A percentile compares a stretch with the other conserved stretches of the same genome.
Evolutionary conservation across 2,329 filamentous ascomycete species (phyloP).

Genomic region (Phaeosphaeriaceae sp.): DNA sequence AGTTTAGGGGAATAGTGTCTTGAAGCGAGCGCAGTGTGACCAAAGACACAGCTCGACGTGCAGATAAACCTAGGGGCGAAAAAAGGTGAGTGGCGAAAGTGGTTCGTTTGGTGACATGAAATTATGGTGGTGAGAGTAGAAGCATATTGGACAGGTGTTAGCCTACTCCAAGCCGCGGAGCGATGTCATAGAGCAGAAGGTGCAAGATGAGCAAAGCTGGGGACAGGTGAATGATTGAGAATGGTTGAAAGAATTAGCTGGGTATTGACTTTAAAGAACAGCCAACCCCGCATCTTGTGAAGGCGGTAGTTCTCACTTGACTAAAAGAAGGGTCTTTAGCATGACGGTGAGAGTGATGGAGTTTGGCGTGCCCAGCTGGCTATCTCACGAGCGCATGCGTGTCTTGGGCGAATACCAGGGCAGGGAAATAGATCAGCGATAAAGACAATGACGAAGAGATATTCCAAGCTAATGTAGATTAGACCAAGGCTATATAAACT

Average conservation of each 20-base stretch:
- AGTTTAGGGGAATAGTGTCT: neutral
- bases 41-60: constrained; percentile 20
- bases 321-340: constrained; percentile 20
- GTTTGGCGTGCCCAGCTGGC: constrained; percentile 17
- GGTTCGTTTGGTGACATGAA: constrained; percentile 20
- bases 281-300: constrained; percentile 21
- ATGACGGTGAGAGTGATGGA: constrained; percentile 29
- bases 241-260: constrained; percentile 11
- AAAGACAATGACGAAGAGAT: neutral
- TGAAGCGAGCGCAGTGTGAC: constrained; percentile 22
- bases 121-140: constrained; percentile 30
- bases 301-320: constrained; percentile 18
- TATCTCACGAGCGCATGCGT: constrained; percentile 18
- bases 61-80: constrained; percentile 23
- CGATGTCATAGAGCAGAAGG: neutral
- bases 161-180: constrained; percentile 6
- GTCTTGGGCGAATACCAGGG: constrained; percentile 9
- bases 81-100: constrained; percentile 20
- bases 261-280: constrained; percentile 12
- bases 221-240: constrained; percentile 16
- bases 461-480: neutral
- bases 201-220: constrained; percentile 12
- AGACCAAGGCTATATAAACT: neutral
- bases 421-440: neutral
- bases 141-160: constrained; percentile 30